These are phyloP conservation scores for Umbilicus rupestris DNA, from an alignment of 164 flowering plant species.

Conservation along the genomic window DNA sequence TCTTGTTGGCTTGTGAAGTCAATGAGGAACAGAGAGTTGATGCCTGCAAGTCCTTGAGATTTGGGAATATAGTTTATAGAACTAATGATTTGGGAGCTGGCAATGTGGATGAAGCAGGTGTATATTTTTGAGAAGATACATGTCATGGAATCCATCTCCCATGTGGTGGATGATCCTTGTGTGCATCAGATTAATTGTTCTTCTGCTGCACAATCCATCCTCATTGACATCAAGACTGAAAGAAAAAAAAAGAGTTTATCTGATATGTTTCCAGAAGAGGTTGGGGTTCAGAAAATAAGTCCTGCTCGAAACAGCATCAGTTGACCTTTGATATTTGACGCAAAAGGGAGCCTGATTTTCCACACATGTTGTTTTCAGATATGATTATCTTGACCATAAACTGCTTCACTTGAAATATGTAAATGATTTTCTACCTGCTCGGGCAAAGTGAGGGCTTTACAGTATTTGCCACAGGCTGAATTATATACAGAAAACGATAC, in stretches of 20 bases:
- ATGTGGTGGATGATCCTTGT: background rate
- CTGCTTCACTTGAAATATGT: background rate
- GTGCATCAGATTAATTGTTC: background rate
- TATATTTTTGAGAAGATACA: background rate
- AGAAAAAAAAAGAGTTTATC: background rate
- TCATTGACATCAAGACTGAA: background rate
- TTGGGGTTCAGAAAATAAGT: background rate
- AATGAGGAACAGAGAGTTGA: conserved; percentile 1
- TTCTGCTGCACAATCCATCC: background rate
- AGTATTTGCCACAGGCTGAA: background rate
- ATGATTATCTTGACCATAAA: background rate
- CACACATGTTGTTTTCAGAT: background rate
- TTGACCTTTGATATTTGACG: too few species aligned
- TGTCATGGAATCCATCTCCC: conserved; percentile 2
- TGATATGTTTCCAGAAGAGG: background rate
- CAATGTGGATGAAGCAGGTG: conserved; percentile 4
- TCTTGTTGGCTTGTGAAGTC: background rate
- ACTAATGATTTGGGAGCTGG: background rate
- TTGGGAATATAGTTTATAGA: background rate
- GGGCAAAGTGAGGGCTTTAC: too few species aligned
- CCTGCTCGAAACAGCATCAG: too few species aligned
- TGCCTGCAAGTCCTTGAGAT: conserved; percentile 6
- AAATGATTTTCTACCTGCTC: background rate
- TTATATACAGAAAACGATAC: background rate
- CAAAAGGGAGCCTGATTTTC: too few species aligned